phyloP scores from a whole-genome alignment of 176 grass and related monocot genomes.

The Saccharum officinarum region DNA sequence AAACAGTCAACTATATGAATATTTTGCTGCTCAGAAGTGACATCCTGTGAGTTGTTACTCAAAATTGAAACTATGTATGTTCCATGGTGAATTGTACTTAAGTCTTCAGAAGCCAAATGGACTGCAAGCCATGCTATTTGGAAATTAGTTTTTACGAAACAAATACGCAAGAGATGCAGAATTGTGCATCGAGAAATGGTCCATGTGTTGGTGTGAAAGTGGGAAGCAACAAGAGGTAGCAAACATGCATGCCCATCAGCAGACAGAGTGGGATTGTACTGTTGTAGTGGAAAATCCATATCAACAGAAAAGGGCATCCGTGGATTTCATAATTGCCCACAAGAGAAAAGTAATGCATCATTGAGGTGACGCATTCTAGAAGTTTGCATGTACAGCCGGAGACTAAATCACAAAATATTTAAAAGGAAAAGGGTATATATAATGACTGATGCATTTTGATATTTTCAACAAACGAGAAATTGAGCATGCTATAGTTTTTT shows the following conservation, averaged over 20 bases:
- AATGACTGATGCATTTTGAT: background rate
- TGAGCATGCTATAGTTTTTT: background rate
- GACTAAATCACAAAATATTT: background rate
- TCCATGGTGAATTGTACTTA: background rate
- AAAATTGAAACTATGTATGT: background rate
- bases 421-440: background rate
- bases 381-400: background rate
- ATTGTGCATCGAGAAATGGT: background rate
- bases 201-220: background rate
- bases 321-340: constrained; percentile 30
- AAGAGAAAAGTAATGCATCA: background rate
- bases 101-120: constrained; percentile 7
- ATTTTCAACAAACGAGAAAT: background rate
- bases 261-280: constrained; percentile 19
- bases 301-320: constrained; percentile 3
- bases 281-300: constrained; percentile 41
- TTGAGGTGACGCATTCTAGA: constrained; percentile 1
- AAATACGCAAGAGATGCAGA: background rate
- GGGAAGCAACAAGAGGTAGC: constrained; percentile 27
- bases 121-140: background rate
- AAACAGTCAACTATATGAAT: background rate
- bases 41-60: background rate
- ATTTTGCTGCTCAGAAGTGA: background rate
- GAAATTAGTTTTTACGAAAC: background rate
- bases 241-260: constrained; percentile 31